Conservation (phyloP, 768 basidiomycete species). For the Serendipita sp. region DNA sequence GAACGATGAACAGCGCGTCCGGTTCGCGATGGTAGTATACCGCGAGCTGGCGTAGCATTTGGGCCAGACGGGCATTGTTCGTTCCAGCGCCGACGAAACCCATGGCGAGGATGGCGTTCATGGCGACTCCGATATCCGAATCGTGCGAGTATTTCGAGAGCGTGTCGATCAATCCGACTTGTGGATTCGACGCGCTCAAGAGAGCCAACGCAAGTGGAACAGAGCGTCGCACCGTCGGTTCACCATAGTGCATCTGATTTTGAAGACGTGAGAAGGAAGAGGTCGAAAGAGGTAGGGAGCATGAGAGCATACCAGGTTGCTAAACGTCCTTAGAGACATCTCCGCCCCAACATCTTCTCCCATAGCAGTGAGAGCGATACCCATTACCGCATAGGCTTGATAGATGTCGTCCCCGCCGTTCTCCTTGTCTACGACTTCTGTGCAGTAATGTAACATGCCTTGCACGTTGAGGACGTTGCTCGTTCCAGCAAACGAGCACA, state of each 20-base stretch:
- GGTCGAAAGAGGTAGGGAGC: conserved; percentile 5
- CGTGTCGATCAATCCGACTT: conserved; percentile 85
- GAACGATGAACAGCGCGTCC: conserved; percentile 90
- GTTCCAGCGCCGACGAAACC: conserved; percentile 94
- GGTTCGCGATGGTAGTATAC: conserved; percentile 98
- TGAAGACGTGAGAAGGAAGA: neutral
- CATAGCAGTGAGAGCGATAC: conserved; percentile 90
- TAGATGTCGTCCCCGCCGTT: conserved; percentile 54
- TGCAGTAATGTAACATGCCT: conserved; percentile 80
- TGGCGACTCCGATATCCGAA: conserved; percentile 88
- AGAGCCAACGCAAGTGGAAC: conserved; percentile 92
- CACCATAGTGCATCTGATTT: conserved; percentile 90
- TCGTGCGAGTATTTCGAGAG: conserved; percentile 98
- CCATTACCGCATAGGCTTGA: conserved; percentile 85
- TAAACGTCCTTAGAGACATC: conserved; percentile 95
- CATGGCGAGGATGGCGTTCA: conserved; percentile 98
- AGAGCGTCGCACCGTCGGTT: conserved; percentile 77
- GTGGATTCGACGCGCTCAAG: conserved; percentile 89
- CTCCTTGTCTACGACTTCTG: conserved; percentile 65
- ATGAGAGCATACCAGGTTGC: conserved; percentile 58
- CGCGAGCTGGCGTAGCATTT: conserved; percentile 92
- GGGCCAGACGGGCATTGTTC: conserved; percentile 94
- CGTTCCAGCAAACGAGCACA: conserved; percentile 87
- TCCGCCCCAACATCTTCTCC: conserved; percentile 96
- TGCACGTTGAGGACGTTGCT: conserved; percentile 92